phyloP scores from a whole-genome alignment of 371 early-diverging fungal species.

The Haplosporangium sp. region DNA sequence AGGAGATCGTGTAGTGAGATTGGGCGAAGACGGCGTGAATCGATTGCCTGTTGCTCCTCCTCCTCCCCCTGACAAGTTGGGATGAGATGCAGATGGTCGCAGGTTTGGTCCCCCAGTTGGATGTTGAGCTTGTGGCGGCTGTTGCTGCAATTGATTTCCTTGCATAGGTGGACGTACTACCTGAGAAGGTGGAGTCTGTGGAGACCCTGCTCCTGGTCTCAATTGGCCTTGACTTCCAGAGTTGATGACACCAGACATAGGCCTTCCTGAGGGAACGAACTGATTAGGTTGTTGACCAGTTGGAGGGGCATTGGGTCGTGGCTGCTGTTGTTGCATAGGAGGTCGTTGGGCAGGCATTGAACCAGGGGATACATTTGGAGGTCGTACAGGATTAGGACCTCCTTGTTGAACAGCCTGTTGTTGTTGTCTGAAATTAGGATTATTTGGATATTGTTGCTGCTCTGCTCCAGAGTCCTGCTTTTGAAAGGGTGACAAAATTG shows the following conservation, averaged over 20 bases:
- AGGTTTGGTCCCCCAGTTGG: conserved; percentile 26
- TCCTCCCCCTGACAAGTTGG: conserved; percentile 29
- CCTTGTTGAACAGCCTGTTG: conserved; percentile 20
- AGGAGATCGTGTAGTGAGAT: conserved; percentile 24
- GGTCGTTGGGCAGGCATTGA: conserved; percentile 8
- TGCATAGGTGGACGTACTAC: conserved; percentile 24
- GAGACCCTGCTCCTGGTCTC: conserved; percentile 26
- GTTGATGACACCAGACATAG: conserved; percentile 13
- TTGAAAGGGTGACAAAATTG: conserved; percentile 45
- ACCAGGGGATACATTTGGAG: conserved; percentile 7
- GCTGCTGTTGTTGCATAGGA: conserved; percentile 23
- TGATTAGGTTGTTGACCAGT: conserved; percentile 28
- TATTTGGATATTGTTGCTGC: conserved; percentile 17
- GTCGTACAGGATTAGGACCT: conserved; percentile 17
- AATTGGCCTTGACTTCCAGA: conserved; percentile 25
- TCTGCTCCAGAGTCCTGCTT: conserved; percentile 28
- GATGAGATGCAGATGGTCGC: conserved; percentile 37
- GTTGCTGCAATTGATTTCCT: conserved; percentile 14
- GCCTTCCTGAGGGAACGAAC: conserved; percentile 29
- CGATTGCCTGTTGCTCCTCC: conserved; percentile 31
- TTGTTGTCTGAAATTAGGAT: conserved; percentile 12
- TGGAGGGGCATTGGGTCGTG: conserved; percentile 27
- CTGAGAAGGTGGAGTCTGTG: conserved; percentile 30
- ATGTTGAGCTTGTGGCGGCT: conserved; percentile 16
- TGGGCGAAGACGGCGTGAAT: conserved; percentile 40